Conservation (phyloP, 2,329 filamentous ascomycete species). For the Ceratocystis alfenasii region DNA sequence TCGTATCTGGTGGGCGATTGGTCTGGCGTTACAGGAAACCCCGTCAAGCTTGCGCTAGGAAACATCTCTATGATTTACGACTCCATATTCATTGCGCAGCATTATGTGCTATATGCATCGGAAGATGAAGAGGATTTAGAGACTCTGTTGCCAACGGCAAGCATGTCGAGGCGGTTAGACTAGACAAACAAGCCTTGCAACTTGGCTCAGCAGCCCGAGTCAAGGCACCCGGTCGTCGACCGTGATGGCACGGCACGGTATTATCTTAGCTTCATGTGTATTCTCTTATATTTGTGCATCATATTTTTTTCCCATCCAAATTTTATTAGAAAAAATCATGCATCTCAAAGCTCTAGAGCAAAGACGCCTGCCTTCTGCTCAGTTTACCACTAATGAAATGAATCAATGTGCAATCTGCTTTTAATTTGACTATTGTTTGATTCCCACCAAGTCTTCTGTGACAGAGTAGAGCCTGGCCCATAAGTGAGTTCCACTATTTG, state of each 20-base stretch:
- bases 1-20: conserved; percentile 75
- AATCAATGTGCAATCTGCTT: neutral
- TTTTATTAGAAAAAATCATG: neutral
- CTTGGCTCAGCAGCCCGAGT: neutral
- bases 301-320: neutral
- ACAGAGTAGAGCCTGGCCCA: neutral
- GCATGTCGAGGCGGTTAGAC: conserved; percentile 24
- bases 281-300: neutral
- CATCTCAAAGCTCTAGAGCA: neutral
- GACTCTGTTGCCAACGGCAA: conserved; percentile 28
- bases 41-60: conserved; percentile 75
- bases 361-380: no score
- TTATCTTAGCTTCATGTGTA: neutral
- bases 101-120: conserved; percentile 62
- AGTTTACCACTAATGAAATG: no score
- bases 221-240: neutral
- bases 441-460: neutral
- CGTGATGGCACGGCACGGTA: no score
- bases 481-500: no score
- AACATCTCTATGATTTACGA: conserved; percentile 84
- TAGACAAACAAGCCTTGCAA: conserved; percentile 12
- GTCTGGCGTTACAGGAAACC: conserved; percentile 83
- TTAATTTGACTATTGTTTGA: neutral
- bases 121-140: conserved; percentile 24
- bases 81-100: conserved; percentile 72